Evolutionary conservation across 2,329 filamentous ascomycete genomes (phyloP).

Genomic region (Cladophialophora bantiana): DNA sequence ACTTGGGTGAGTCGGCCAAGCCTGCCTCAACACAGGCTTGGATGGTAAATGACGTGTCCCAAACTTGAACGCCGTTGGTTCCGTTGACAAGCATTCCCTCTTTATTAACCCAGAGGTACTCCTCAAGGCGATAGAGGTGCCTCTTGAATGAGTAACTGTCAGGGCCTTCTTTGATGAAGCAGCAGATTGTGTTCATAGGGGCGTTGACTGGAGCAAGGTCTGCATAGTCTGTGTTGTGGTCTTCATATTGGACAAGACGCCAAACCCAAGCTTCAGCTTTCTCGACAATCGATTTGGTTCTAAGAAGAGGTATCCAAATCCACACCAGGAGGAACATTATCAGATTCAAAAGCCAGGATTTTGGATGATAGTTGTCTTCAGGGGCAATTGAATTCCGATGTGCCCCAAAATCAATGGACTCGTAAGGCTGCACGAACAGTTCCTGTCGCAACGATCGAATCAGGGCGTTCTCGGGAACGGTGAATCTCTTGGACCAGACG

Average conservation of each 20-base stretch:
- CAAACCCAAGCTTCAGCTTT: constrained; percentile 82
- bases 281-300: constrained; percentile 69
- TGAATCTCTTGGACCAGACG: constrained; percentile 83
- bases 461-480: constrained; percentile 75
- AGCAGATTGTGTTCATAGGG: constrained; percentile 86
- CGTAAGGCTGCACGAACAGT: constrained; percentile 79
- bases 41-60: constrained; percentile 92
- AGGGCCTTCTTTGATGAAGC: constrained; percentile 84
- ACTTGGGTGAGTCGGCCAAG: constrained; percentile 76
- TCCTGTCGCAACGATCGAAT: constrained; percentile 78
- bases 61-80: constrained; percentile 96
- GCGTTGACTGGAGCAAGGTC: constrained; percentile 88
- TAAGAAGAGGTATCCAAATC: constrained; percentile 80
- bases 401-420: constrained; percentile 75
- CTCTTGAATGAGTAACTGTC: constrained; percentile 73
- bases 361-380: constrained; percentile 90
- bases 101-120: constrained; percentile 88
- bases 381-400: constrained; percentile 83
- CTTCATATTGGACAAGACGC: constrained; percentile 86
- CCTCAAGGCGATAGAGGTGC: constrained; percentile 80
- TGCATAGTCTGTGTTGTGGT: constrained; percentile 88
- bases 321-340: constrained; percentile 80
- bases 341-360: constrained; percentile 79
- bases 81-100: constrained; percentile 96
- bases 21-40: constrained; percentile 82